Percentiles rank a stretch among this genome's conserved stretches.
Conservation (phyloP, 2,329 filamentous ascomycete species). For the Penicillium capsulatum region DNA sequence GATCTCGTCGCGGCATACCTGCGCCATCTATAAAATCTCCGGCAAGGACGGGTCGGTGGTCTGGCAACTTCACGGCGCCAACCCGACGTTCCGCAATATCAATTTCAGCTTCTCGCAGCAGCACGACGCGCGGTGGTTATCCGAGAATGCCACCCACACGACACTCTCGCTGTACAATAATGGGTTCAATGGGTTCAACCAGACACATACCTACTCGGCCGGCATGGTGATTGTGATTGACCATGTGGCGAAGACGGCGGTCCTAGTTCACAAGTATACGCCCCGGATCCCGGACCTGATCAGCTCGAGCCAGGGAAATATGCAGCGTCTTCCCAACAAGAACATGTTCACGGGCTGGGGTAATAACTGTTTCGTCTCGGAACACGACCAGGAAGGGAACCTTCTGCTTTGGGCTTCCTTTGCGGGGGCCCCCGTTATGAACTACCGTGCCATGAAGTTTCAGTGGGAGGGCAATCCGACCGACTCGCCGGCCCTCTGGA, state of each 20-base stretch:
- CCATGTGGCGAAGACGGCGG: constrained; percentile 35
- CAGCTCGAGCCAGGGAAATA: constrained; percentile 40
- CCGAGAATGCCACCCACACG: constrained; percentile 38
- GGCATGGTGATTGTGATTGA: constrained; percentile 41
- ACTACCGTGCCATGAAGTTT: constrained; percentile 43
- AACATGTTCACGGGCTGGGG: constrained; percentile 43
- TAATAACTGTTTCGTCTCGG: constrained; percentile 40
- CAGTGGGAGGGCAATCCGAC: constrained; percentile 41
- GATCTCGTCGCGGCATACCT: constrained; percentile 41
- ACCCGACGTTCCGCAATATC: constrained; percentile 36
- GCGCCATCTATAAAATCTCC: constrained; percentile 41
- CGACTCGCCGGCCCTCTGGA: constrained; percentile 41
- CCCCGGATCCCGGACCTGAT: constrained; percentile 24
- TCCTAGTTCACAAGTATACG: constrained; percentile 31
- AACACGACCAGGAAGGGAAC: constrained; percentile 37
- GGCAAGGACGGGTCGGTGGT: constrained; percentile 38
- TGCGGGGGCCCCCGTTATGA: constrained; percentile 35
- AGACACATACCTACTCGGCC: constrained; percentile 36
- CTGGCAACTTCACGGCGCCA: constrained; percentile 38
- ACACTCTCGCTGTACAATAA: constrained; percentile 42
- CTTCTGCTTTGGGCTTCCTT: constrained; percentile 38
- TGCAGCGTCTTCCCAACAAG: constrained; percentile 36
- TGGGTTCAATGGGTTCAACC: constrained; percentile 41
- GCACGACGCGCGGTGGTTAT: constrained; percentile 41
- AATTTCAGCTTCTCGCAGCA: constrained; percentile 44